Evolutionary conservation across 2,329 filamentous ascomycete genomes (phyloP), one percentile per base, ranked within the genome.

Genomic region (Alternaria arbusti): DNA sequence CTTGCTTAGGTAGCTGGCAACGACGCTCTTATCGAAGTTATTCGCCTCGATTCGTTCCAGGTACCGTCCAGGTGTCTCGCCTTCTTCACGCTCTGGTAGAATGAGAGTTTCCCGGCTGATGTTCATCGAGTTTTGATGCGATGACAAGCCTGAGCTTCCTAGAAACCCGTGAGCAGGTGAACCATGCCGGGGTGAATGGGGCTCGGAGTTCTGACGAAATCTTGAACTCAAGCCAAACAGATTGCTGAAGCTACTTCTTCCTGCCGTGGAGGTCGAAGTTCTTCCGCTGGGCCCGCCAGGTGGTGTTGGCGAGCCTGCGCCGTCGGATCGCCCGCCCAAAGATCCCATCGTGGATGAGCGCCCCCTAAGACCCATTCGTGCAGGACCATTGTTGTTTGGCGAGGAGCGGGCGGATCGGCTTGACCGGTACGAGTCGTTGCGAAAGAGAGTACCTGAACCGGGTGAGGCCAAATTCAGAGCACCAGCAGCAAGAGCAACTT

Each of bases 341-440:
- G 95, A 98, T 73, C 92, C 94, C 83, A 97, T 87, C 0, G 96
- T 98, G 6, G 94, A 97, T 17, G 96, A 97, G 68, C 96, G 88
- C 56, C 90, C 91, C 70, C 94, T 86, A 54, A 90, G 82, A 22
- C 86, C 86, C 23, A 88, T 82, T 54, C 85, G 85, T 57, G 83
- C 82, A 60, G 90, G 87, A 3, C 87, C 88, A 6, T 88, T 90
- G 57, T 80, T 76, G 23, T 85, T 84, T 2, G 86, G 84, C 15
- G 86, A 86, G 1, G 88, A 89, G 40, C 81, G 82, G 11, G 81
- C 79, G 0, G 95, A 97, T 57, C 88, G 89, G 20, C 88, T 89
- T 3, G 90, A 91, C 32, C 84, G 84, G 32, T 84, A 85, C 3
- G 89, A 91, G 61, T 87, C 85, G 70, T 89, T 86, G 50, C 90